Percentiles rank a stretch among this genome's conserved stretches.
phyloP scores from a whole-genome alignment of 768 basidiomycete genomes.

The Termitomyces sp. region DNA sequence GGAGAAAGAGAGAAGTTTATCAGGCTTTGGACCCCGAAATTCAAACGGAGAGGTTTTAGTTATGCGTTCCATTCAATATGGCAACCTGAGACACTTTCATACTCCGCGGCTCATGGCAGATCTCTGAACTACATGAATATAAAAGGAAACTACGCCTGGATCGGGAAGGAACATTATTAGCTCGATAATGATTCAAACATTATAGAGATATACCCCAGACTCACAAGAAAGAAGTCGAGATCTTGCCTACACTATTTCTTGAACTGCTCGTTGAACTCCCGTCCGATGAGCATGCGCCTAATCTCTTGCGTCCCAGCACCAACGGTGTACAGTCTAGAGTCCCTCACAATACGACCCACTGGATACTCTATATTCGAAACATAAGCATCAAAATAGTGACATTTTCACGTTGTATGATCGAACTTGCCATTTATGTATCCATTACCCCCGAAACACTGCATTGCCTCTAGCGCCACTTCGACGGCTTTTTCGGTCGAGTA shows the following conservation, averaged over 20 bases:
- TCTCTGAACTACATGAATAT: constrained; percentile 13
- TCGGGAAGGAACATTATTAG: constrained; percentile 12
- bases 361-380: constrained; percentile 66
- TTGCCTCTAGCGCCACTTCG: constrained; percentile 86
- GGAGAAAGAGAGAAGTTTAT: constrained; percentile 14
- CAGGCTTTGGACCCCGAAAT: constrained; percentile 20
- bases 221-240: background rate
- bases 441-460: constrained; percentile 94
- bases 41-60: constrained; percentile 17
- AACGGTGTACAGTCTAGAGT: constrained; percentile 86
- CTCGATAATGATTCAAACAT: constrained; percentile 7
- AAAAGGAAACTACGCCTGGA: constrained; percentile 16
- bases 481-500: constrained; percentile 92
- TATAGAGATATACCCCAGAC: constrained; percentile 1
- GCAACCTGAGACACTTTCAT: constrained; percentile 18
- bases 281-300: constrained; percentile 87
- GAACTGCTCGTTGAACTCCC: constrained; percentile 82
- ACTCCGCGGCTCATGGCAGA: constrained; percentile 17
- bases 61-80: constrained; percentile 16
- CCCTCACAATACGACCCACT: constrained; percentile 81
- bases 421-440: constrained; percentile 86
- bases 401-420: constrained; percentile 4
- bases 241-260: constrained; percentile 17
- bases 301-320: constrained; percentile 98
- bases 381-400: background rate